phyloP scores from a whole-genome alignment of 1,284 basidiomycete species.

The Trichosporon ovoides region DNA sequence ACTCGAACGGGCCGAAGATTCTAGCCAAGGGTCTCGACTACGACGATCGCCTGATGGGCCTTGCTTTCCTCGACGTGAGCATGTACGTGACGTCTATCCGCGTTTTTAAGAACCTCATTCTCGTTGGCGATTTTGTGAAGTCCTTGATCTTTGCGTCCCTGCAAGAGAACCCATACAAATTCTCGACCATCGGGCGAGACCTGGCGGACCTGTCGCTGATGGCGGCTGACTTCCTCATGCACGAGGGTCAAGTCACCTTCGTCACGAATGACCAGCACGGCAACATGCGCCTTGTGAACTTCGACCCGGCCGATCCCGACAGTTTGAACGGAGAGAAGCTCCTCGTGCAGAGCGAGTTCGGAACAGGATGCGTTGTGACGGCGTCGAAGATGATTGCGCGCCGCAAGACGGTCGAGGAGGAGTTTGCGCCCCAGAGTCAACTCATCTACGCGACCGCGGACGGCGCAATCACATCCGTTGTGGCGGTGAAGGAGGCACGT shows the following conservation, averaged over 20 bases:
- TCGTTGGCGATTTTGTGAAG: conserved; percentile 86
- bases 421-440: conserved; percentile 69
- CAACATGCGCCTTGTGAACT: conserved; percentile 75
- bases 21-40: conserved; percentile 92
- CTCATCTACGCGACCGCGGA: conserved; percentile 73
- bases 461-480: conserved; percentile 71
- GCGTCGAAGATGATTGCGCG: conserved; percentile 68
- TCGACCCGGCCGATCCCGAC: conserved; percentile 83
- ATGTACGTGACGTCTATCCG: conserved; percentile 83
- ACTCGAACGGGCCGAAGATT: conserved; percentile 97
- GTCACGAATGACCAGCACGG: conserved; percentile 79
- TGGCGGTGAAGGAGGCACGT: conserved; percentile 69
- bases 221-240: conserved; percentile 73
- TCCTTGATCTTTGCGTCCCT: conserved; percentile 82
- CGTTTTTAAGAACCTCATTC: conserved; percentile 85
- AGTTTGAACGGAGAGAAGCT: conserved; percentile 77
- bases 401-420: conserved; percentile 55
- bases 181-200: conserved; percentile 77
- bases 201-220: conserved; percentile 61
- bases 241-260: conserved; percentile 69
- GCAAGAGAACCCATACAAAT: conserved; percentile 92
- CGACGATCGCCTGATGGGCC: conserved; percentile 87
- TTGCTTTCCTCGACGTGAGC: conserved; percentile 92
- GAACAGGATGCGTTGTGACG: conserved; percentile 67
- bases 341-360: conserved; percentile 74